Base-by-base conservation (phyloP, 306 rosid species). In the Vigna reflexopilosa region DNA sequence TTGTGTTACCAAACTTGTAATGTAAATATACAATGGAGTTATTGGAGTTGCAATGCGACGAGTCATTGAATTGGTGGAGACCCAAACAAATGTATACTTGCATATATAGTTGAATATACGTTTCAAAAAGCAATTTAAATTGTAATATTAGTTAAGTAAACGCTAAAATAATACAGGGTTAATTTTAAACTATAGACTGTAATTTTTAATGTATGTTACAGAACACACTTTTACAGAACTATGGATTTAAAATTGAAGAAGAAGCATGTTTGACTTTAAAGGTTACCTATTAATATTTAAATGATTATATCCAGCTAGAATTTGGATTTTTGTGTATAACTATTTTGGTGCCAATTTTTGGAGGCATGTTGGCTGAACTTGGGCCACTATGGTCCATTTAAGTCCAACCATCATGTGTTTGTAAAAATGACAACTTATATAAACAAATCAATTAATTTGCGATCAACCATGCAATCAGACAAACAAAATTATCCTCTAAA, bases 361-460 rank as follows among this genome's bases (percentile, higher is more conserved):
- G 42, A 13, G 42, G 67, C 44, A 30, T 61, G 67, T 61, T n/a
- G 44, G 67, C 67, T 28, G 67, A 61, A 30, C 0, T 61, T 30
- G 67, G 44, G 67, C 67, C 15, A 59, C 64, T 10, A 57, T 24
- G 36, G n/a, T 57, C 36, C 64, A 24, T 59, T 59, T 6, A 30
- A 59, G 11, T 59, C 42, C 12, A 59, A 59, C 17, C 66, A 59
- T 13, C 42, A 59, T 59, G 66, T 13, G 32, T 59, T 59, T 59
- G 19, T 28, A 19, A 8, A n/a, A 28, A 28, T 1, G 34, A 57
- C 66, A 12, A 59, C 0, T 20, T 59, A 2, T 13, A 13, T 59
- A 26, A 58, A 57, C 0, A 58, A 58, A 1, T 58, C 38, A 58
- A 0, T 58, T 58, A 0, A 12, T 1, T 58, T 59, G 9, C 30